Conservation (phyloP, 2,329 filamentous ascomycete species). For the Fonsecaea monophora region DNA sequence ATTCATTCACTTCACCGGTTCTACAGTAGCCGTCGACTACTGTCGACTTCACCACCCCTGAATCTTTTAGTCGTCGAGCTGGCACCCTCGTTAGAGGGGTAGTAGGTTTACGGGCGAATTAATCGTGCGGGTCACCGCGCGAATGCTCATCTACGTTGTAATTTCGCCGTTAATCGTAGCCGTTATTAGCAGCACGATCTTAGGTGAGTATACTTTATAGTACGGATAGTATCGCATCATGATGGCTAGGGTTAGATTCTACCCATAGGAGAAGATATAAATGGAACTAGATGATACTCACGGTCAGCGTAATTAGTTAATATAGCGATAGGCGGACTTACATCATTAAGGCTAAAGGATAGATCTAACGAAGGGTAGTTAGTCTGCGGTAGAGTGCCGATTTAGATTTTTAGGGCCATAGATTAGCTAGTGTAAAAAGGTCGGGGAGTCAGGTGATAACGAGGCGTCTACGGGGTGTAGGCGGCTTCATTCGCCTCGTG, state of each 20-base stretch:
- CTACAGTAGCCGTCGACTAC: background rate
- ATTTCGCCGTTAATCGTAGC: background rate
- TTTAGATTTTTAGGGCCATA: slow-evolving; percentile 15
- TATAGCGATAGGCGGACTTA: background rate
- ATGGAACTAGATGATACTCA: slow-evolving; percentile 7
- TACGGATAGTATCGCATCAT: slow-evolving; percentile 13
- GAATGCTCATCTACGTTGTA: background rate
- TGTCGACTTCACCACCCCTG: background rate
- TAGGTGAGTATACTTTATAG: background rate
- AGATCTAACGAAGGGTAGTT: slow-evolving; percentile 12
- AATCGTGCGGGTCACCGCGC: background rate
- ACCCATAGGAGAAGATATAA: slow-evolving; percentile 10
- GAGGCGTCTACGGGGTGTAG: background rate
- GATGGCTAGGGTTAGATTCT: slow-evolving; percentile 15
- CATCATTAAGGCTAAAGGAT: slow-evolving; percentile 9
- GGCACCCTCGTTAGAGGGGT: background rate
- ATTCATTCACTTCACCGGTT: too few species aligned
- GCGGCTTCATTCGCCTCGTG: background rate
- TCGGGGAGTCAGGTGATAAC: background rate
- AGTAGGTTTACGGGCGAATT: background rate
- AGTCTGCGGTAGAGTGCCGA: slow-evolving; percentile 9
- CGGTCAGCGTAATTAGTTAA: background rate
- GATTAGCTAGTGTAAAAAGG: background rate
- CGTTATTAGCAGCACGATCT: background rate
- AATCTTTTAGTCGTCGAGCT: background rate